phyloP scores from a whole-genome alignment of 768 basidiomycete species.

The Udeniomyces megalosporus region DNA sequence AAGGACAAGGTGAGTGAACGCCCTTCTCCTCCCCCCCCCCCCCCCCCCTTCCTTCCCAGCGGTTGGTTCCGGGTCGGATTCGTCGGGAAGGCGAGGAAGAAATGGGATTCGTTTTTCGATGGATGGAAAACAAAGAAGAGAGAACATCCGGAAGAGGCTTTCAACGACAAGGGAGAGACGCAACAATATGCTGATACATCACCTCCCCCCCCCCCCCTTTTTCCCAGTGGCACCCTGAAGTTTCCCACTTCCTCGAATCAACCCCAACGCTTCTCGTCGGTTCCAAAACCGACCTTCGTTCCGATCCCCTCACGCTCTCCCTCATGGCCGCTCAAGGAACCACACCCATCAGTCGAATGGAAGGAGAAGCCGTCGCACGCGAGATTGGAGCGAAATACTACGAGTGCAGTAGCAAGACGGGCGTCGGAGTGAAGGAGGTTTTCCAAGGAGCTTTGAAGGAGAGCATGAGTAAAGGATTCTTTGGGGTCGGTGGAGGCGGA shows the following conservation, averaged over 20 bases:
- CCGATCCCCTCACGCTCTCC: conserved; percentile 23
- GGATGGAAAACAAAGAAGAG: too few species aligned
- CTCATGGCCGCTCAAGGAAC: conserved; percentile 58
- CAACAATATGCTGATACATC: too few species aligned
- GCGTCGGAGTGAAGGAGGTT: conserved; percentile 75
- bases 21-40: background rate
- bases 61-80: too few species aligned
- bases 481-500: conserved; percentile 3
- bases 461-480: conserved; percentile 43
- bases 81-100: too few species aligned
- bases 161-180: background rate
- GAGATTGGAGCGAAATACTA: conserved; percentile 82
- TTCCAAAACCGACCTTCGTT: conserved; percentile 29
- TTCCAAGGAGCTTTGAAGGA: conserved; percentile 78
- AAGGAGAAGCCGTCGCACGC: conserved; percentile 68
- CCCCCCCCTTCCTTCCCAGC: conserved; percentile 17
- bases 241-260: conserved; percentile 29
- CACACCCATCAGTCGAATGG: conserved; percentile 57
- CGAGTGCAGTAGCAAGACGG: conserved; percentile 90
- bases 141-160: background rate
- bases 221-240: conserved; percentile 30
- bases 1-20: conserved; percentile 28
- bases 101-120: too few species aligned
- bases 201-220: too few species aligned
- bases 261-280: conserved; percentile 29